Base-by-base conservation (phyloP, 106 monocot species). In the Dendrobium nobile region DNA sequence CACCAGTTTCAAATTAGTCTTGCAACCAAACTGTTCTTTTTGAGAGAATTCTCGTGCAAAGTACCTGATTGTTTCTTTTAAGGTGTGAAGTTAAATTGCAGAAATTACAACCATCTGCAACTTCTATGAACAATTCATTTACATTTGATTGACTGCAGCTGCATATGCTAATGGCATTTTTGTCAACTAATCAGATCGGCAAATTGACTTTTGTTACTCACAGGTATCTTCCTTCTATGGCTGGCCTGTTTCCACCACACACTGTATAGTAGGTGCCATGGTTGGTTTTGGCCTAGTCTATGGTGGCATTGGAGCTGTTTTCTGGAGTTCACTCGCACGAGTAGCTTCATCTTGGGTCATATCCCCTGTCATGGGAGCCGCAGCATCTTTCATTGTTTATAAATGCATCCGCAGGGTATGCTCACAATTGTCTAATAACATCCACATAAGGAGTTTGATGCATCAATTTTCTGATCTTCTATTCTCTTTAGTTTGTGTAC, bases 181-280 rank as follows among this genome's bases (percentile, higher is more conserved):
- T n/a, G 22, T 64, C 24, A 26, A 64, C 22, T 51, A 72, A 72
- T 72, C 33, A 15, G 74, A 19, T 74, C 43, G 42, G 4, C 44
- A 41, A 74, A 17, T 13, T 3, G 6, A 43, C 55, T 4, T 37
- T 11, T 78, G 51, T 26, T 37, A 75, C 19, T 67, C 77, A 59
- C 86, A 98, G 98, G 95, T 98, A 42, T 92, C 98, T 77, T 98
- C 98, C 22, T 98, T 89, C 73, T 98, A 87, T 68, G 98, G 98
- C 74, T 98, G 92, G 98, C 98, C 98, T 56, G 98, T 98, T 70
- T 98, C 98, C 61, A 98, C 98, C 15, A 98, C 98, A 41, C 98
- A 98, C 64, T 98, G 98, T 81, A 98, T 98, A 78, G 92, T 98
- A 7, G 98, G 98, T 74, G 89, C 98, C 47, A 98, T 98, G 98